Evolutionary conservation across 2,329 filamentous ascomycete species (phyloP).

Genomic region (Monosporascus sp.): DNA sequence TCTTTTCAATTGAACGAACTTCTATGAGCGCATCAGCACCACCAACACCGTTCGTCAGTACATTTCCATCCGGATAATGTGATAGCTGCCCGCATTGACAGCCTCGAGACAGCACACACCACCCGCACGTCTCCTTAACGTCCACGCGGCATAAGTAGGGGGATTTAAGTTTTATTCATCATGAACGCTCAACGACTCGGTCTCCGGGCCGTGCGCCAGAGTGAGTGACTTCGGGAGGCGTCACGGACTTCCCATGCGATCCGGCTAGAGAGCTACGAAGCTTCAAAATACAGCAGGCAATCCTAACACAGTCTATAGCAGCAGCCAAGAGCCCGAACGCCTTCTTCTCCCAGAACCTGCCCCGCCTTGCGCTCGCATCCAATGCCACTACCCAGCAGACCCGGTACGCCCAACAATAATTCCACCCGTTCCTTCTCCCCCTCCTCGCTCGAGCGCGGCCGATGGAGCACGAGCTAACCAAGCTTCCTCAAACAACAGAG

Average conservation of each 20-base stretch:
- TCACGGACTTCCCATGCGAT: not conserved
- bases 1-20: not conserved
- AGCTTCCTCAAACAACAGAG: constrained; percentile 32
- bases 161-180: constrained; percentile 9
- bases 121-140: not conserved
- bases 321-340: constrained; percentile 39
- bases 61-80: not conserved
- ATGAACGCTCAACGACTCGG: constrained; percentile 57
- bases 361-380: constrained; percentile 40
- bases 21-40: constrained; percentile 22
- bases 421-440: no score
- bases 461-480: not conserved
- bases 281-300: not conserved
- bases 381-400: constrained; percentile 38
- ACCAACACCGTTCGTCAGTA: not conserved
- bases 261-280: not conserved
- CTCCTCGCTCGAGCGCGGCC: no score
- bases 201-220: constrained; percentile 52
- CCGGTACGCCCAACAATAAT: constrained; percentile 34
- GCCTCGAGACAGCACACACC: not conserved
- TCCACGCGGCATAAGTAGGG: not conserved
- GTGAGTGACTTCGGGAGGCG: not conserved
- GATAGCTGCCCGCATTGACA: constrained; percentile 2
- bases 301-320: constrained; percentile 19
- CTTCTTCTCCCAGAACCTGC: constrained; percentile 44